Evolutionary conservation across 306 rosid genomes (phyloP), one percentile per base, ranked within the genome.

Genomic region (Oxytropis ochrocephala): DNA sequence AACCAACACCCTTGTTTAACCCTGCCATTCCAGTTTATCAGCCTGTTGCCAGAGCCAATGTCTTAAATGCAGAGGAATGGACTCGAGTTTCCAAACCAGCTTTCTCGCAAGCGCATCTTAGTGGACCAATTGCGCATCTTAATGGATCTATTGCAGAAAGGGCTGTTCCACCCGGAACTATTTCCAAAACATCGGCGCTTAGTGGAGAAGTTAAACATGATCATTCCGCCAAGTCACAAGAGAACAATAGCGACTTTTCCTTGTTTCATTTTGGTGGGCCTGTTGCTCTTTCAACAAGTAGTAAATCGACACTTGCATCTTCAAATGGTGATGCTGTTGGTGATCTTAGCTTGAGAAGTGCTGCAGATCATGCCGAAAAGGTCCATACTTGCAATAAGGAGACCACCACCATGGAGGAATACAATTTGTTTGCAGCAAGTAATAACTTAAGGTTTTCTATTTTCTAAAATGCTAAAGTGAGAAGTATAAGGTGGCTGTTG

Each of bases 181-280:
- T 68, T 62, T 61, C 81, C n/a, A 76, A 78, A 75, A 83, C 57
- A 57, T 64, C 84, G 18, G 72, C 69, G 3, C 59, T 78, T 35
- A 59, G 47, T 11, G 83, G 82, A 78, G 89, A 86, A 62, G 48
- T 17, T 61, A 57, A 67, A 44, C 78, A 64, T 55, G 83, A 86
- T 67, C 71, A 64, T 70, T 72, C 84, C 77, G 79, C 85, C 68
- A 90, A 79, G 72, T 66, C 72, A 43, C 82, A 73, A 19, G 75
- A 7, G 55, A 79, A 75, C 11, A 80, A 84, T 59, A 16, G 69
- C 60, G 75, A 83, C 50, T 95, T 95, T 79, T 95, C 99, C 55
- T 84, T 95, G 73, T 95, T 95, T 84, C 97, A 89, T 85, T 91
- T 82, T 73, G 98, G 89, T 10, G 97, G 96, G 30, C 99, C 99